phyloP scores from a whole-genome alignment of 2,329 filamentous ascomycete species.

The Epichloe sibirici region DNA sequence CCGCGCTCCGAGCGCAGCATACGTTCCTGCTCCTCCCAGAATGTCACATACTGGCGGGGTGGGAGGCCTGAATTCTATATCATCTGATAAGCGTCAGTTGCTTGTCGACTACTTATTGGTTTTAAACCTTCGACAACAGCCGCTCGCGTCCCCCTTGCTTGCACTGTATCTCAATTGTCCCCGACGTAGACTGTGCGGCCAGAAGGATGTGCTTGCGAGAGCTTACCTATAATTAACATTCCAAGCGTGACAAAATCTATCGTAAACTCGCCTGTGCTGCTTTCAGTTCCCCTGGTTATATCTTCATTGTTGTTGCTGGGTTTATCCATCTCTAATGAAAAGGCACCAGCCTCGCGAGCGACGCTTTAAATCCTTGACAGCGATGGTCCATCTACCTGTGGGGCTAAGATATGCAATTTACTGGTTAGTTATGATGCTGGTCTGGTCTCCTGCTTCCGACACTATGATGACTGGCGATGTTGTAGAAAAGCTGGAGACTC shows the following conservation, averaged over 20 bases:
- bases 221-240: constrained; percentile 62
- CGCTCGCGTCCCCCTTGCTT: neutral
- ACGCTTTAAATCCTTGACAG: neutral
- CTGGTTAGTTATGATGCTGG: too few relatives aligned
- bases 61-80: constrained; percentile 73
- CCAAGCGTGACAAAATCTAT: constrained; percentile 58
- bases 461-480: too few relatives aligned
- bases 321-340: neutral
- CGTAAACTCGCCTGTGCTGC: neutral
- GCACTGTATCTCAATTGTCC: neutral
- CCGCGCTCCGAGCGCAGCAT: constrained; percentile 76
- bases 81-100: constrained; percentile 44
- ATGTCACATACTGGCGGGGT: constrained; percentile 59
- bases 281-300: neutral
- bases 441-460: too few relatives aligned
- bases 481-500: too few relatives aligned
- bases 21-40: constrained; percentile 81
- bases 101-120: neutral
- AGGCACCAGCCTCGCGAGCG: neutral
- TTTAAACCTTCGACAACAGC: neutral
- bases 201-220: neutral
- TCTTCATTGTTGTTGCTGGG: neutral
- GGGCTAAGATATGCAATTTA: too few relatives aligned
- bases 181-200: neutral
- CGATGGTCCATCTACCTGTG: neutral